A percentile compares a stretch with the other conserved stretches of the same genome.
Evolutionary conservation across 441 rosid species (phyloP).

Genomic region (Populus hybrid): DNA sequence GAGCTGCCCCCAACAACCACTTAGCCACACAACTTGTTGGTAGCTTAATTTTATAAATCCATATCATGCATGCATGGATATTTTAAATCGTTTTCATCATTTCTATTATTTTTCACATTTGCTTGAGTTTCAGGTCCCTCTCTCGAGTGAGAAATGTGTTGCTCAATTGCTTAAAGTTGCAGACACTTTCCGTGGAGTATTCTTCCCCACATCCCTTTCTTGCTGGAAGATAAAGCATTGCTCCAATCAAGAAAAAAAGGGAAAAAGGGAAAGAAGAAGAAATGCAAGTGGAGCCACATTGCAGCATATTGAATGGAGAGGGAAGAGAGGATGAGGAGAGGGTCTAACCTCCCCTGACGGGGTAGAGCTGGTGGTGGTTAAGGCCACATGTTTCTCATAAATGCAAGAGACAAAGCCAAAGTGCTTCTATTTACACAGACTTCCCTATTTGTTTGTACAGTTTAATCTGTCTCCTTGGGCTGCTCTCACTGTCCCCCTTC

Average conservation of each 20-base stretch:
- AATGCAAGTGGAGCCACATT: not conserved
- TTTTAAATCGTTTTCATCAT: no score
- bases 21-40: no score
- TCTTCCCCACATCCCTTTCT: not conserved
- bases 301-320: not conserved
- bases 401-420: conserved; percentile 36
- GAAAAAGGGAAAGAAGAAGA: not conserved
- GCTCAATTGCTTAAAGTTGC: no score
- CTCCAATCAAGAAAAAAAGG: not conserved
- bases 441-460: conserved; percentile 32
- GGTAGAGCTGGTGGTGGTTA: conserved; percentile 30
- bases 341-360: conserved; percentile 9
- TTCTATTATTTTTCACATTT: no score
- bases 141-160: no score
- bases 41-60: not conserved
- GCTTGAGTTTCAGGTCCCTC: no score
- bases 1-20: no score
- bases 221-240: not conserved
- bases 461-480: conserved; percentile 40
- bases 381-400: conserved; percentile 48
- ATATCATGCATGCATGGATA: not conserved
- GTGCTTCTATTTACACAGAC: conserved; percentile 13
- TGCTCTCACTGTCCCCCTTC: conserved; percentile 39
- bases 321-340: not conserved
- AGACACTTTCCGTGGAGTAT: not conserved